phyloP scores from a whole-genome alignment of 148 eudicot genomes.

The Pharnaceum exiguum region DNA sequence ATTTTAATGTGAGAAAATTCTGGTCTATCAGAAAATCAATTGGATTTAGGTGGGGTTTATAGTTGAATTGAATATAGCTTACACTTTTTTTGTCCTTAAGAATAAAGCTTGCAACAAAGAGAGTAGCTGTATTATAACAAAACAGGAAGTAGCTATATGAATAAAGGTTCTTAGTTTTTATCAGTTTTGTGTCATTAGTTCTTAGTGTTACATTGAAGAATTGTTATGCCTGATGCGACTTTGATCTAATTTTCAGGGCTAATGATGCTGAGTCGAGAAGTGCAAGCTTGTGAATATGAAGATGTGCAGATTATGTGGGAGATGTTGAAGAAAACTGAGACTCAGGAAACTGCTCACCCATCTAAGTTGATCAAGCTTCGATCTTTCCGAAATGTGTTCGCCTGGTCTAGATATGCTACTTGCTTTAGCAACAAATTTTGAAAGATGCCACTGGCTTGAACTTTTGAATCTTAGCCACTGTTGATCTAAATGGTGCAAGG shows the following conservation, averaged over 20 bases:
- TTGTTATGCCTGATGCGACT: background rate
- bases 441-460: background rate
- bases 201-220: too few species aligned
- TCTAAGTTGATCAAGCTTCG: constrained; percentile 19
- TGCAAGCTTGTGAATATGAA: constrained; percentile 37
- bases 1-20: too few species aligned
- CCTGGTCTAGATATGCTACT: constrained; percentile 31
- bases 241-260: constrained; percentile 15
- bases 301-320: constrained; percentile 49
- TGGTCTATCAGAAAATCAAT: too few species aligned
- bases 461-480: background rate
- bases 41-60: too few species aligned
- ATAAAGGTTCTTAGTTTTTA: too few species aligned
- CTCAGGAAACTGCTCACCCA: constrained; percentile 4
- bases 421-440: constrained; percentile 22
- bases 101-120: too few species aligned
- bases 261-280: constrained; percentile 25
- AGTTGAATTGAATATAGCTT: too few species aligned
- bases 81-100: too few species aligned
- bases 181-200: too few species aligned
- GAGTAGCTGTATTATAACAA: too few species aligned
- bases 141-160: too few species aligned
- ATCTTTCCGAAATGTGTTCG: constrained; percentile 18
- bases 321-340: constrained; percentile 29
- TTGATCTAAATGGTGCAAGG: too few species aligned